Evolutionary conservation across 140 eudicot species (phyloP), one percentile per base, ranked within the genome.

Genomic region (Bidens hawaiensis): DNA sequence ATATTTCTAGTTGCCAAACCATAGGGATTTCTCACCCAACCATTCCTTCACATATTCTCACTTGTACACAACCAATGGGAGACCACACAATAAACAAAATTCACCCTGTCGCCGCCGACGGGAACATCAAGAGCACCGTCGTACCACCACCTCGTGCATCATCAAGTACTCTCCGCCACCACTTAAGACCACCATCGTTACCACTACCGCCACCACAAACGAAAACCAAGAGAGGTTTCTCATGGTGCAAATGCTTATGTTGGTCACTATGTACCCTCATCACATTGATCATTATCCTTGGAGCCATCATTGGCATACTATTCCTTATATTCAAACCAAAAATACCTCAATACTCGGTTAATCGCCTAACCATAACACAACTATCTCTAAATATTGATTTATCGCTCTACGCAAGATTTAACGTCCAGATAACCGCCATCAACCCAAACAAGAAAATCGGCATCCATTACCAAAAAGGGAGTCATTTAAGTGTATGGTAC

Each of bases 381-480:
- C 52, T 91, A 48, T 68, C 81, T 13, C 79, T 87, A 22, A 87
- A 91, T 62, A 31, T 68, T 5, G 98, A 87, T 74, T 31, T 79
- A 23, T 82, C 83, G 67, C 89, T 91, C 34, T 80, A 82, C 5
- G 93, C 96, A 0, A 74, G 62, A 78, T 87, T 91, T 62, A 62
- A 82, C 9, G 88, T 91, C 26, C 80, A 42, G 48, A 82, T 91
- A 66, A 87, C 95, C 3, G 93, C 96, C 21, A 64, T 47, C 16
- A 91, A 91, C 82, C 96, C 96, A 8, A 91, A 91, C 62, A 73
- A 84, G 50, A 91, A 91, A 65, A 87, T 87, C 17, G 98, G 95
- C 5, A 91, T 91, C 4, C 83, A 73, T 72, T 91, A 91, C 60
- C 87, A 82, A 67, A 81, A 77, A 57, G 93, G 95, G 41, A 85